These are phyloP conservation scores for Xylariaceae sp. DNA, from an alignment of 2,329 filamentous ascomycete species.

Conservation along the genomic window DNA sequence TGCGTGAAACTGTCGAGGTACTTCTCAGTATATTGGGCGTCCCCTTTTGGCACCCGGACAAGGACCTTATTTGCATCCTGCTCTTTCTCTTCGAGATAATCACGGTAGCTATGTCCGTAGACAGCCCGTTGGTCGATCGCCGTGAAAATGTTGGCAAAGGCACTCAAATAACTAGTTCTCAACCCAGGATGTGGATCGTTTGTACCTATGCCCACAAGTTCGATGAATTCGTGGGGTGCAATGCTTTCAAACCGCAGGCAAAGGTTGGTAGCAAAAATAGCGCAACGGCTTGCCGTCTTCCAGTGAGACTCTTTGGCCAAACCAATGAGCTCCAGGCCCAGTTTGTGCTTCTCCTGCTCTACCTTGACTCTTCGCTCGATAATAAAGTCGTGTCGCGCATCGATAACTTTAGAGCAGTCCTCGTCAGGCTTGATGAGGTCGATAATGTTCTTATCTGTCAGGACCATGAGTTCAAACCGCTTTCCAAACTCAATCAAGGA, in stretches of 20 bases:
- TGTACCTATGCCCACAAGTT: constrained; percentile 75
- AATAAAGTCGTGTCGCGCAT: constrained; percentile 68
- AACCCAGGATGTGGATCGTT: constrained; percentile 89
- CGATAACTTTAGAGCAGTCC: constrained; percentile 58
- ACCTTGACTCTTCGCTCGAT: constrained; percentile 70
- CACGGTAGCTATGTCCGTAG: constrained; percentile 81
- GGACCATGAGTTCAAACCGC: constrained; percentile 78
- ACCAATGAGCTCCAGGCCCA: constrained; percentile 78
- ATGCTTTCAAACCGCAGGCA: constrained; percentile 89
- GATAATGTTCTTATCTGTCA: constrained; percentile 69
- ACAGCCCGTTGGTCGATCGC: constrained; percentile 81
- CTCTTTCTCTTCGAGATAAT: constrained; percentile 79
- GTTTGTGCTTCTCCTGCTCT: constrained; percentile 74
- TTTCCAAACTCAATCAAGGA: constrained; percentile 90
- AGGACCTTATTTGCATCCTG: constrained; percentile 71
- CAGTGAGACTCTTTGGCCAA: constrained; percentile 80
- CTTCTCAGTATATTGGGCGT: constrained; percentile 72
- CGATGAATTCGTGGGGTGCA: constrained; percentile 75
- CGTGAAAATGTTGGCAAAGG: constrained; percentile 73
- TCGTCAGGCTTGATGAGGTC: constrained; percentile 66
- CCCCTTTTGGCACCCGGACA: constrained; percentile 67
- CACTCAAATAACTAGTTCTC: constrained; percentile 74
- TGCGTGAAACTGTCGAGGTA: constrained; percentile 76
- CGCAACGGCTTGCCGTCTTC: constrained; percentile 90
- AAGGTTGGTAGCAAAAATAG: constrained; percentile 85